Conservation (phyloP, 306 rosid species). For the Ochetophila trinervis region DNA sequence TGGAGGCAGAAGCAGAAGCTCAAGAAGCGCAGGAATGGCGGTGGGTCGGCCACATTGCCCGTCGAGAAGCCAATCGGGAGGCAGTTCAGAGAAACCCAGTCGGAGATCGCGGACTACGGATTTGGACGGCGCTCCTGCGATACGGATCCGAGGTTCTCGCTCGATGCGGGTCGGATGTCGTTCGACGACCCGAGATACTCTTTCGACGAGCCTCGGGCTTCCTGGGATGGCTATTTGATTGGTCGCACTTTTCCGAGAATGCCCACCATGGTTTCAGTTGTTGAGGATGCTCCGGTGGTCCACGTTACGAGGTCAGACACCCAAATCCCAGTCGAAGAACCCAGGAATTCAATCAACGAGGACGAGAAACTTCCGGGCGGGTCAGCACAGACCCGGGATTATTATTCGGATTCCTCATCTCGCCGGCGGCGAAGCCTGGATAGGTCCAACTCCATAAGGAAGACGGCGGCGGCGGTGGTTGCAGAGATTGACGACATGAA, state of each 20-base stretch:
- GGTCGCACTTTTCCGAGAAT: conserved; percentile 66
- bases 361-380: conserved; percentile 72
- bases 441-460: conserved; percentile 82
- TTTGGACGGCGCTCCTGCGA: conserved; percentile 96
- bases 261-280: conserved; percentile 92
- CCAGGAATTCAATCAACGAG: conserved; percentile 42
- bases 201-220: conserved; percentile 91
- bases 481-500: conserved; percentile 89
- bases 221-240: conserved; percentile 88
- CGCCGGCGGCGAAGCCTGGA: conserved; percentile 88
- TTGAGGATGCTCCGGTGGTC: conserved; percentile 92
- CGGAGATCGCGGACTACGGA: conserved; percentile 97
- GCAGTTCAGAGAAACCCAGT: conserved; percentile 94
- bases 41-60: conserved; percentile 70
- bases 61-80: conserved; percentile 93
- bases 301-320: conserved; percentile 62
- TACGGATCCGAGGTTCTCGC: conserved; percentile 94
- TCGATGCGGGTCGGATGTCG: conserved; percentile 68
- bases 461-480: conserved; percentile 90
- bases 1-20: conserved; percentile 98
- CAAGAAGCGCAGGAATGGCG: conserved; percentile 75
- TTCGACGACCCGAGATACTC: conserved; percentile 88
- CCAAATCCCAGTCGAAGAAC: conserved; percentile 80
- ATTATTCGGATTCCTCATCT: conserved; percentile 72
- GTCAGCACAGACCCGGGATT: conserved; percentile 74